A percentile compares a stretch with the other conserved stretches of the same genome.
Evolutionary conservation across 192 early-diverging fungal species (phyloP).

Genomic region (Irineochytrium annulatum): DNA sequence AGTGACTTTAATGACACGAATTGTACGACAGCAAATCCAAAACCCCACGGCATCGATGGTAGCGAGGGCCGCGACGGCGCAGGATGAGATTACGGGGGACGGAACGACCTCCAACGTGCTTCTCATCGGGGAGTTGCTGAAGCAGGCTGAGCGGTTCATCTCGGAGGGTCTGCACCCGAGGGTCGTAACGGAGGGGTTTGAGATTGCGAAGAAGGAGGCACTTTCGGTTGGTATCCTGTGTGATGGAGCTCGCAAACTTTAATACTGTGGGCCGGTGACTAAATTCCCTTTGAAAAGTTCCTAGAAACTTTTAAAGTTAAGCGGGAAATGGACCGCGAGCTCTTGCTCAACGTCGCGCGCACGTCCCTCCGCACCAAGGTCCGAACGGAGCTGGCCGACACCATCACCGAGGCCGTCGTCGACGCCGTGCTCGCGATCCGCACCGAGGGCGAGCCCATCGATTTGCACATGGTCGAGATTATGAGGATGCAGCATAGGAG

Average conservation of each 20-base stretch:
- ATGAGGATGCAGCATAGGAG: conserved; percentile 99
- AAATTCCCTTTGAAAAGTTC: conserved; percentile 64
- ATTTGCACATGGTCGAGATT: conserved; percentile 99
- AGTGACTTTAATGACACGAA: no score
- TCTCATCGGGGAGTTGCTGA: conserved; percentile 94
- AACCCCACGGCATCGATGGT: conserved; percentile 99
- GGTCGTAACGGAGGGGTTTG: conserved; percentile 94
- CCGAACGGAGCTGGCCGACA: conserved; percentile 79
- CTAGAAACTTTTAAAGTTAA: conserved; percentile 80
- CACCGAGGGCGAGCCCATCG: conserved; percentile 79
- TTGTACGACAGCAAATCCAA: conserved; percentile 99
- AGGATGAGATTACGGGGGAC: conserved; percentile 98
- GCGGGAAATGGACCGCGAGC: conserved; percentile 81
- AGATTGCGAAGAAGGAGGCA: conserved; percentile 93
- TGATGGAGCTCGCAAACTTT: no score
- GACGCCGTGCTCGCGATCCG: conserved; percentile 90
- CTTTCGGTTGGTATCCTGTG: conserved; percentile 68
- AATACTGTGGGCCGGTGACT: no score
- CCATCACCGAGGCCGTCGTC: conserved; percentile 92
- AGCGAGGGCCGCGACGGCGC: conserved; percentile 96
- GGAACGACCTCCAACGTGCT: conserved; percentile 97
- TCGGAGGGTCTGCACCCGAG: conserved; percentile 96
- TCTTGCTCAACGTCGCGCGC: conserved; percentile 85
- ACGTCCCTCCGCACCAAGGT: conserved; percentile 96
- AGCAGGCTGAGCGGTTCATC: conserved; percentile 89